Evolutionary conservation across 73 alveolate genomes (phyloP).

Genomic region (Tetrahymena borealis): DNA sequence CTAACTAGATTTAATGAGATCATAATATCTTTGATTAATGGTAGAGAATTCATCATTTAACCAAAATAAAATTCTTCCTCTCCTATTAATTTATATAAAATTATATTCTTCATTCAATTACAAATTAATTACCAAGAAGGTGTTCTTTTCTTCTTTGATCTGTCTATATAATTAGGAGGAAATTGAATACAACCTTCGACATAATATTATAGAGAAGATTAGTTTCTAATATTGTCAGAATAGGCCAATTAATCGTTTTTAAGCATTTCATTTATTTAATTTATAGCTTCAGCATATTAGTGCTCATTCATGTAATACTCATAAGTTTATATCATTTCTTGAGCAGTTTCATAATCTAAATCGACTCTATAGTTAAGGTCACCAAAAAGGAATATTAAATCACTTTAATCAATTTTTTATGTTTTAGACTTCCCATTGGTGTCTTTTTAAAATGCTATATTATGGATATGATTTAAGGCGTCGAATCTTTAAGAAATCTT

Average conservation of each 20-base stretch:
- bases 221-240: not conserved
- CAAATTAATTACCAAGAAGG: not conserved
- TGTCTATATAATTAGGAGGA: not conserved
- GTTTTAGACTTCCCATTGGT: not conserved
- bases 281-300: not conserved
- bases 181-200: not conserved
- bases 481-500: not conserved
- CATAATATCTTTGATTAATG: not conserved
- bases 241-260: not conserved
- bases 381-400: not conserved
- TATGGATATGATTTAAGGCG: not conserved
- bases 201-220: not conserved
- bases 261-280: not conserved
- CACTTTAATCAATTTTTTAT: not conserved
- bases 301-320: not conserved
- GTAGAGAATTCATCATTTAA: not conserved
- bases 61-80: not conserved
- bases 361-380: not conserved
- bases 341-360: not conserved
- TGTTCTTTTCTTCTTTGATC: not conserved
- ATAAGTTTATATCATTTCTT: not conserved
- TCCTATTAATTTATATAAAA: not conserved
- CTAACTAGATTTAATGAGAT: not conserved
- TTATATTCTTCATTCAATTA: not conserved
- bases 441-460: not conserved